Evolutionary conservation across 106 monocot genomes (phyloP).

Genomic region (Dendrobium catenatum): DNA sequence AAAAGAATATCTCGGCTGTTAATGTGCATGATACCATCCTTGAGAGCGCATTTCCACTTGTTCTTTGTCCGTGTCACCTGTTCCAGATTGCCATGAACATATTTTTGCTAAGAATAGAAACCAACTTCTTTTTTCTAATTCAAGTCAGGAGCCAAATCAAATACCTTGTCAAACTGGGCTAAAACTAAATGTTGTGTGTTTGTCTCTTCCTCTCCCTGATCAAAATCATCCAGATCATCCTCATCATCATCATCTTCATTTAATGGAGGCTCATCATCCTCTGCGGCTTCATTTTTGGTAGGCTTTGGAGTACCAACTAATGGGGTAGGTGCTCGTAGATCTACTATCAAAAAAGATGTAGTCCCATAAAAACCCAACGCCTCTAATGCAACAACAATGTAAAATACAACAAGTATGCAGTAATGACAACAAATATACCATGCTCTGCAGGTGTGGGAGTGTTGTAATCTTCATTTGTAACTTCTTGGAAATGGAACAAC

Average conservation of each 20-base stretch:
- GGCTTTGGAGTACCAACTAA: constrained; percentile 68
- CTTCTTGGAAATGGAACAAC: constrained; percentile 55
- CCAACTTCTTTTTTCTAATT: not conserved
- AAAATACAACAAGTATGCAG: not conserved
- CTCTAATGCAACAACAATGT: not conserved
- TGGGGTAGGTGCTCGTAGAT: constrained; percentile 53
- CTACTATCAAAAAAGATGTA: constrained; percentile 19
- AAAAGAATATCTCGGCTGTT: constrained; percentile 86
- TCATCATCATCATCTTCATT: constrained; percentile 97
- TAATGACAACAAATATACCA: constrained; percentile 26
- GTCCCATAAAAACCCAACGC: not conserved
- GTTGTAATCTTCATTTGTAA: constrained; percentile 62
- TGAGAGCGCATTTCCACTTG: constrained; percentile 93
- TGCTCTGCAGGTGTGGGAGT: constrained; percentile 52
- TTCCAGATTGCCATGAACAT: not conserved
- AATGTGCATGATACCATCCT: constrained; percentile 96
- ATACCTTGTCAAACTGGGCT: constrained; percentile 95
- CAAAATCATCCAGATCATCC: constrained; percentile 70
- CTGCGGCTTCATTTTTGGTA: constrained; percentile 42
- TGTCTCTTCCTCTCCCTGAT: constrained; percentile 73
- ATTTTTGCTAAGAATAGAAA: not conserved
- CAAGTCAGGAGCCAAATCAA: not conserved
- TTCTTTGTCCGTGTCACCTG: constrained; percentile 85
- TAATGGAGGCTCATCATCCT: constrained; percentile 90
- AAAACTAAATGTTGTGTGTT: constrained; percentile 85